Base-by-base conservation (phyloP, 179 eudicot species). In the Gypsophila paniculata region DNA sequence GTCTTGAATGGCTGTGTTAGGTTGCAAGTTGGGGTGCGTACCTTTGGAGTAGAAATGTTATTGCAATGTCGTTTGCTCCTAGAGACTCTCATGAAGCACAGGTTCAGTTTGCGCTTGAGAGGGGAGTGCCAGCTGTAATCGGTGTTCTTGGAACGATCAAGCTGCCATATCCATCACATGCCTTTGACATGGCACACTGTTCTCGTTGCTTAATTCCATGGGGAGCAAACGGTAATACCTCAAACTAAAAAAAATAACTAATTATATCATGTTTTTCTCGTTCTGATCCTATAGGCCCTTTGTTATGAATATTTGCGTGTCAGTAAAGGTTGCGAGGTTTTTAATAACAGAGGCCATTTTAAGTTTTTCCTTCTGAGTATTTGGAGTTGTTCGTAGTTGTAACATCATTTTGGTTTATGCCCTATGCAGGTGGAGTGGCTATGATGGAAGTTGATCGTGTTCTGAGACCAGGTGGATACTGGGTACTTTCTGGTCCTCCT, bases 11-110 rank as follows among this genome's bases (percentile, higher is more conserved):
- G 23, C 12, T 72, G 66, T 67, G 67, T 26, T 72, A 89, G 95
- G 95, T 89, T 84, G 95, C 95, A 25, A 89, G 95, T 82, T 89
- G 85, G 95, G 95, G 95, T 54, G 91, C 95, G 54, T 87, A 89
- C 77, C 95, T 89, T 49, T 87, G 88, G 88, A 83, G 86, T 73
- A 84, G 86, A 82, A 89, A 89, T 71, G 95, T 89, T 21, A 84
- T 89, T 75, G 88, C 95, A 9, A 89, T 89, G 91, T 87, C 95
- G 48, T 89, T 89, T 83, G 95, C 95, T 46, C 95, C 95, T 46
- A 85, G 88, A 79, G 94, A 89, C 78, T 89, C 94, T 69, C 94
- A 89, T 62, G 87, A 89, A 77, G 91, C 95, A 49, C 91, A 89
- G 58, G 88, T 89, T 80, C 95, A 89, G 73, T 89, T 89, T 87